Percentiles rank a stretch among this genome's conserved stretches.
Conservation (phyloP, 306 rosid genomes). For the Echinosophora koreensis region DNA sequence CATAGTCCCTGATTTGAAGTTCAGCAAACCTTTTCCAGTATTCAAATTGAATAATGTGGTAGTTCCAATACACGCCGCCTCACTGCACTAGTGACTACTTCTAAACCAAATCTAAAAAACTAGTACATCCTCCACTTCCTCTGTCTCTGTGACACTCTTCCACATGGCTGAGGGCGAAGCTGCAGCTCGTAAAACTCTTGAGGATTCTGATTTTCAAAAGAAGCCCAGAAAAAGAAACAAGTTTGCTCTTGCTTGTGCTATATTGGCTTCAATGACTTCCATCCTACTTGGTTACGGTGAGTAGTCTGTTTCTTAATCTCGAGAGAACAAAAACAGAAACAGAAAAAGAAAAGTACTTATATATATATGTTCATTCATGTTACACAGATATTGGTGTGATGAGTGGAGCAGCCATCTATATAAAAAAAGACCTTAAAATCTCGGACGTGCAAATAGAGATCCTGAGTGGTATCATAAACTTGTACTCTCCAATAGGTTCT, state of each 20-base stretch:
- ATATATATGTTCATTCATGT: not conserved
- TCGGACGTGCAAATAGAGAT: constrained; percentile 60
- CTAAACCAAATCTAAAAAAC: not conserved
- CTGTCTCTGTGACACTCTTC: not conserved
- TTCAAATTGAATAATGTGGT: no score
- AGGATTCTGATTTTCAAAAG: constrained; percentile 48
- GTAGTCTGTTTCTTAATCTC: not conserved
- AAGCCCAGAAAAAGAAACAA: constrained; percentile 58
- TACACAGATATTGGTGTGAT: constrained; percentile 86
- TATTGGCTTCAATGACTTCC: constrained; percentile 81
- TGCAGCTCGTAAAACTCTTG: constrained; percentile 21
- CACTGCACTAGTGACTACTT: not conserved
- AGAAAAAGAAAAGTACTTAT: not conserved
- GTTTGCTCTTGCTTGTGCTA: constrained; percentile 65
- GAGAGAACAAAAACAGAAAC: not conserved
- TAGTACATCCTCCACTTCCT: no score
- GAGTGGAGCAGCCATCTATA: constrained; percentile 76
- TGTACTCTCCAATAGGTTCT: constrained; percentile 72
- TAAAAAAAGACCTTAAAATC: constrained; percentile 60
- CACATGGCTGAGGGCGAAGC: constrained; percentile 44
- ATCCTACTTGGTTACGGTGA: constrained; percentile 77
- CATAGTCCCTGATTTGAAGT: not conserved
- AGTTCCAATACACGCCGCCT: no score
- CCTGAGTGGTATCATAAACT: constrained; percentile 65
- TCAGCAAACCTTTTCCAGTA: no score